phyloP scores from a whole-genome alignment of 2,329 filamentous ascomycete genomes.

The Neofusicoccum cordaticola region DNA sequence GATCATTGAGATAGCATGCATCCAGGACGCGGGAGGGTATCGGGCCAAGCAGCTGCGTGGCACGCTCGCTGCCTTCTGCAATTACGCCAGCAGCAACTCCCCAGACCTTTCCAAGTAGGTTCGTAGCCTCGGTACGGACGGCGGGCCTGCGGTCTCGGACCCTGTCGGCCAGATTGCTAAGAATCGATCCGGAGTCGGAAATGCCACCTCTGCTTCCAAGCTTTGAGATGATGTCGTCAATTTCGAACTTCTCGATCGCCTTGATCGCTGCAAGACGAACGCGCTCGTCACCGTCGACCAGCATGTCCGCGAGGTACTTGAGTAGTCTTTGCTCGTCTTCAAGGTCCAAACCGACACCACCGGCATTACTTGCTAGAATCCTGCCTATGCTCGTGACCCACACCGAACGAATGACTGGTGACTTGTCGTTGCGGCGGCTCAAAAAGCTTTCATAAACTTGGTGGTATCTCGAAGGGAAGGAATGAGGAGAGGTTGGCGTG shows the following conservation, averaged over 20 bases:
- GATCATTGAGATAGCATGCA: slow-evolving; percentile 85
- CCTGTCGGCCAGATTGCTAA: slow-evolving; percentile 79
- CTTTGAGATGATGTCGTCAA: slow-evolving; percentile 77
- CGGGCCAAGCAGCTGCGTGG: slow-evolving; percentile 70
- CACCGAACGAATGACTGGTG: slow-evolving; percentile 72
- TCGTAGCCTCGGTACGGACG: slow-evolving; percentile 85
- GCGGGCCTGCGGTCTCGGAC: slow-evolving; percentile 80
- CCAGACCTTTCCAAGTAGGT: slow-evolving; percentile 81
- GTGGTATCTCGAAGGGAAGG: slow-evolving; percentile 80
- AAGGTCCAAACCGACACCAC: slow-evolving; percentile 80
- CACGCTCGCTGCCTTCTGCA: slow-evolving; percentile 73
- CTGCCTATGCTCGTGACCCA: slow-evolving; percentile 84
- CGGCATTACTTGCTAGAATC: slow-evolving; percentile 87
- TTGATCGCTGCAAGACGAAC: slow-evolving; percentile 88
- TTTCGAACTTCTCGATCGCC: slow-evolving; percentile 75
- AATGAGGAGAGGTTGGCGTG: slow-evolving; percentile 80
- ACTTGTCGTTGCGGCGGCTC: slow-evolving; percentile 82
- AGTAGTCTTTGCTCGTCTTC: slow-evolving; percentile 78
- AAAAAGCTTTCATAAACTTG: slow-evolving; percentile 81
- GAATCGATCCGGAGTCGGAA: slow-evolving; percentile 70
- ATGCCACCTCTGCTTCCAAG: slow-evolving; percentile 74
- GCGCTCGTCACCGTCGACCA: slow-evolving; percentile 85
- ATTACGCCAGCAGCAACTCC: slow-evolving; percentile 89
- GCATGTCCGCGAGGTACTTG: slow-evolving; percentile 70
- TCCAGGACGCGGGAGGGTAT: slow-evolving; percentile 85